phyloP scores from a whole-genome alignment of 345 rosid species.

The Salix koriyanagi region DNA sequence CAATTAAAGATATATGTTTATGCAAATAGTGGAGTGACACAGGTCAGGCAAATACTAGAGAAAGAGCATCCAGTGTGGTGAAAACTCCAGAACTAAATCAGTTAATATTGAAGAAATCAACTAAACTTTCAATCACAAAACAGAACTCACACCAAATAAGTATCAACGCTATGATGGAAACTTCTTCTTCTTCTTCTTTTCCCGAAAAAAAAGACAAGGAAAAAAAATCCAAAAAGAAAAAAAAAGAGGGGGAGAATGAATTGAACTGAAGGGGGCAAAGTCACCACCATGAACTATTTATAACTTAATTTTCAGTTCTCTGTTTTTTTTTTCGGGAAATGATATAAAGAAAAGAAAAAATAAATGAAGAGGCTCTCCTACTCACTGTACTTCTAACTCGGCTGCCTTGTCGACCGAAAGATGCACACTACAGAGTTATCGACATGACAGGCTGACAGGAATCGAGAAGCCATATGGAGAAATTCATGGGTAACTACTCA shows the following conservation, averaged over 20 bases:
- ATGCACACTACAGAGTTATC: slow-evolving; percentile 6
- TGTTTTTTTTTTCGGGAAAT: background rate
- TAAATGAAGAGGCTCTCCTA: slow-evolving; percentile 23
- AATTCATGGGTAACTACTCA: background rate
- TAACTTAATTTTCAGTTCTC: slow-evolving; percentile 30
- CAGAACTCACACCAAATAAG: slow-evolving; percentile 27
- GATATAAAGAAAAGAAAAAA: background rate
- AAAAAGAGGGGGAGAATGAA: slow-evolving; percentile 16
- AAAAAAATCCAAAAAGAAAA: background rate
- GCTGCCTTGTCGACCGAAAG: slow-evolving; percentile 29
- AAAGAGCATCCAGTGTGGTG: background rate
- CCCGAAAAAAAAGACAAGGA: background rate
- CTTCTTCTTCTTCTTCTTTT: background rate
- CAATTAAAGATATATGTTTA: background rate
- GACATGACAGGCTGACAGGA: slow-evolving; percentile 13
- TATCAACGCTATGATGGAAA: slow-evolving; percentile 14
- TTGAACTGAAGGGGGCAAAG: slow-evolving; percentile 23
- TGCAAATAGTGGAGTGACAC: background rate
- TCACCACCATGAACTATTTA: slow-evolving; percentile 33
- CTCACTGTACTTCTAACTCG: slow-evolving; percentile 36
- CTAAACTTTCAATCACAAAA: slow-evolving; percentile 22
- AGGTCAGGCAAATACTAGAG: background rate
- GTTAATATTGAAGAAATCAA: slow-evolving; percentile 6
- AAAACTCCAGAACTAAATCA: background rate
- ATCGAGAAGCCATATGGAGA: slow-evolving; percentile 17